These are phyloP conservation scores for Psilocybe subaeruginosa DNA, from an alignment of 768 basidiomycete genomes.

Conservation along the genomic window DNA sequence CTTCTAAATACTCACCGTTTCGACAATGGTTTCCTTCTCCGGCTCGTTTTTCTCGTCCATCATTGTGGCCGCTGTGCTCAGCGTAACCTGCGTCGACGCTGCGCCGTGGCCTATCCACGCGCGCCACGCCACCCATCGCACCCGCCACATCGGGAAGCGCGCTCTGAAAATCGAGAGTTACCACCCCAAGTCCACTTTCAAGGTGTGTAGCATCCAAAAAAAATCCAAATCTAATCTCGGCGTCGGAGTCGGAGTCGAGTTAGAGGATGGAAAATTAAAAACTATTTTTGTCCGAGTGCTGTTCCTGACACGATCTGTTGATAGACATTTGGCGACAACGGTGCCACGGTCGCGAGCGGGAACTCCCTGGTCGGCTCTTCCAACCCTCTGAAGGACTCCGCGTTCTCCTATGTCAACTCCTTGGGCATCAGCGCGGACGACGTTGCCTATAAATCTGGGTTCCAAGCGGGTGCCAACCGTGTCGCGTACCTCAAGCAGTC, in stretches of 20 bases:
- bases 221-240: too few species aligned
- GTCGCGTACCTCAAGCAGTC: slow-evolving; percentile 29
- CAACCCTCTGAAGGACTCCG: slow-evolving; percentile 15
- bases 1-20: slow-evolving; percentile 16
- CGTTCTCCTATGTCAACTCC: slow-evolving; percentile 17
- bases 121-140: slow-evolving; percentile 33
- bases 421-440: slow-evolving; percentile 16
- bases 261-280: background rate
- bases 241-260: too few species aligned
- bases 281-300: background rate
- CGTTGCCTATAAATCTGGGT: slow-evolving; percentile 22
- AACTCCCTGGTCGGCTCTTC: slow-evolving; percentile 1
- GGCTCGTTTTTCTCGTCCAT: slow-evolving; percentile 26
- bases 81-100: slow-evolving; percentile 24
- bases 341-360: background rate
- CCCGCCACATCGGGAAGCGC: slow-evolving; percentile 28
- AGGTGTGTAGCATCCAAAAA: slow-evolving; percentile 9
- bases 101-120: slow-evolving; percentile 33
- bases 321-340: slow-evolving; percentile 14
- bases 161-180: slow-evolving; percentile 23
- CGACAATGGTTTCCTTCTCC: slow-evolving; percentile 31
- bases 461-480: slow-evolving; percentile 14
- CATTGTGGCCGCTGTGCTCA: slow-evolving; percentile 26
- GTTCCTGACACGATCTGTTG: too few species aligned
- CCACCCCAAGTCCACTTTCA: slow-evolving; percentile 25